Evolutionary conservation across 2,329 filamentous ascomycete genomes (phyloP), one percentile per base, ranked within the genome.

Genomic region (Trichoderma harzianum): DNA sequence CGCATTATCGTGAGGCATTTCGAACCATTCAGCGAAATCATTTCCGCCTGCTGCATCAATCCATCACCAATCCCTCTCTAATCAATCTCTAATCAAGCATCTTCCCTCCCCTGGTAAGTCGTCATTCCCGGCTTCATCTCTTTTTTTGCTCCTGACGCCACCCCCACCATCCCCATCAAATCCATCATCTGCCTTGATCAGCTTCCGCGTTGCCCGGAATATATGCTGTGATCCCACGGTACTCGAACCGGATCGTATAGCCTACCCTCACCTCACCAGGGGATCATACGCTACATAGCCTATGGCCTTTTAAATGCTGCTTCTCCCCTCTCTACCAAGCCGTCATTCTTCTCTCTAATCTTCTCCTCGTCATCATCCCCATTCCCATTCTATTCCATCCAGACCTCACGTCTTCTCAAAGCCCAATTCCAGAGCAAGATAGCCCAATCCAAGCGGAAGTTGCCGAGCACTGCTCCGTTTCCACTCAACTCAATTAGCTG

Each of bases 101-200:
- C 43, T 28, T 16, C 18, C 10, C n/a, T 12, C 55, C 28, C 55
- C 30, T 24, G 55, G 55, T 58, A 58, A 32, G 55, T 21, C 30
- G 16, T 60, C 55, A 32, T 60, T 14, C 26, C 18, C 26, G 28
- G 28, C 55, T 58, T 58, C 55, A 34, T 11, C 7, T 28, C 5
- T 61, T 12, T 16, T 21, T 26, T 36, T 34, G 63, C 47, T 26
- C 30, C 60, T 36, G 39, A 34, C 67, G 67, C 67, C 67, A 69
- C 67, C 67, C 66, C 67, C 66, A 69, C 66, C 28, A 69, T 60
- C 66, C 34, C 66, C 28, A 69, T 60, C 28, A 8, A 18, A 24
- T 68, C 51, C 47, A 26, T 62, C 39, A 64, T 47, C 61, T n/a
- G 51, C 28, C 30, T 32, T n/a, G 28, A 10, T 24, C 32, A 21